Base-by-base conservation (phyloP, 495 filamentous ascomycete species). In the Talaromyces adpressus region DNA sequence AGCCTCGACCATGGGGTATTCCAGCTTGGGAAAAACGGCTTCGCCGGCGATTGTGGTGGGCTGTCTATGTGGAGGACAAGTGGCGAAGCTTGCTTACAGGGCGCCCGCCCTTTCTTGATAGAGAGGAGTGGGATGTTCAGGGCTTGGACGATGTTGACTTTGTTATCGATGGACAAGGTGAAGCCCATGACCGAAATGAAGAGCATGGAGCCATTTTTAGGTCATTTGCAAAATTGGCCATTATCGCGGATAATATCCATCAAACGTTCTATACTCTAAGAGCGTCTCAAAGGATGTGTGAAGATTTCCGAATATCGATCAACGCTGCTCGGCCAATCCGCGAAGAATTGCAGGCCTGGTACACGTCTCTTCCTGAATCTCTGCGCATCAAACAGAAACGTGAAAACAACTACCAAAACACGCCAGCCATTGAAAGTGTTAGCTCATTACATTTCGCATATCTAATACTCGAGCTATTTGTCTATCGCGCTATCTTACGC, bases 11-110 rank as follows among this genome's bases (percentile, higher is more conserved):
- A 60, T 95, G 92, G 92, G 89, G 89, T 63, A 92, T 97, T 47
- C 92, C 92, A 6, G 77, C 79, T 1, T 96, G 92, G 92, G 92
- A 96, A 70, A 85, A 87, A 58, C 89, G 91, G 1, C 75, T 96
- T 39, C 82, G 92, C 56, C 91, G 93, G 70, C 85, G 92, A 27
- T 79, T 97, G 36, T 93, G 90, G 63, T 96, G 92, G 91, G 92
- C 90, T 2, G 77, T 97, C 64, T 97, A 91, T 70, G 90, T 92
- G 86, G 89, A 95, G 69, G 92, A 97, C 69, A 96, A 94, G 77
- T 97, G 92, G 92, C 89, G 89, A 41, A 88, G 90, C 27, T 76
- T 97, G n/a, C 85, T 92, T 25, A 86, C 92, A 67, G 91, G 92
- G 23, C 86, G 91, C 8, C 92, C 92, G 2, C 91, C 91, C 8